Evolutionary conservation across 2,329 filamentous ascomycete genomes (phyloP).

Genomic region (Hymenoscyphus fructigenus): DNA sequence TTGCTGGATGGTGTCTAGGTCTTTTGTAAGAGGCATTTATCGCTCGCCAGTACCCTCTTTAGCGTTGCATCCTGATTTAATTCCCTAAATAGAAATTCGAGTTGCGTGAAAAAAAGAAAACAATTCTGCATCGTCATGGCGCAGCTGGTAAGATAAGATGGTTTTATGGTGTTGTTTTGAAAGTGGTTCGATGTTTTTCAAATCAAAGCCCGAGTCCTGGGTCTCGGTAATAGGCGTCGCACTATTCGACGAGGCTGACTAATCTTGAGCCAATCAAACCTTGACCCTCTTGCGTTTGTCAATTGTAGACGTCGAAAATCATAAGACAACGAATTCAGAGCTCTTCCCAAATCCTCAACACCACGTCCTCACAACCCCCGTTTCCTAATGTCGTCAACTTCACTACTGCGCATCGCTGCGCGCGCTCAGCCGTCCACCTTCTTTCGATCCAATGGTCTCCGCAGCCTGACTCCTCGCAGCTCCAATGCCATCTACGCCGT

Average conservation of each 20-base stretch:
- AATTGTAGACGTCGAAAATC: constrained; percentile 13
- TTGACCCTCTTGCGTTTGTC: not conserved
- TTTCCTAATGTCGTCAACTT: constrained; percentile 62
- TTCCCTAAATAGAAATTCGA: not conserved
- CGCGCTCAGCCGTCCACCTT: constrained; percentile 60
- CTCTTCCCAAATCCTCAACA: constrained; percentile 4
- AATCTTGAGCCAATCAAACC: not conserved
- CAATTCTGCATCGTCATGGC: not conserved
- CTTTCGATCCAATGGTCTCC: constrained; percentile 62
- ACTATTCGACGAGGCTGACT: not conserved
- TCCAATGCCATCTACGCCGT: constrained; percentile 52
- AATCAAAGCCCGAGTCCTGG: not conserved
- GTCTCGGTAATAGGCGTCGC: not conserved
- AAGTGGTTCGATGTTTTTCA: not conserved
- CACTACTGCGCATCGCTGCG: constrained; percentile 69
- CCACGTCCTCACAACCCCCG: constrained; percentile 21
- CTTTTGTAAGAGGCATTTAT: too few species aligned
- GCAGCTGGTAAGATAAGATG: not conserved
- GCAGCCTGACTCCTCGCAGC: constrained; percentile 56
- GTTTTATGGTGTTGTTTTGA: not conserved
- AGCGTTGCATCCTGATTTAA: not conserved
- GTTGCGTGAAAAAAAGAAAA: not conserved
- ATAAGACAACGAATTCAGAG: constrained; percentile 9
- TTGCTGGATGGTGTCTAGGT: too few species aligned
- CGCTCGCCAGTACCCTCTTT: too few species aligned